Evolutionary conservation across 2,329 filamentous ascomycete species (phyloP).

Genomic region (Clathrospora elynae): DNA sequence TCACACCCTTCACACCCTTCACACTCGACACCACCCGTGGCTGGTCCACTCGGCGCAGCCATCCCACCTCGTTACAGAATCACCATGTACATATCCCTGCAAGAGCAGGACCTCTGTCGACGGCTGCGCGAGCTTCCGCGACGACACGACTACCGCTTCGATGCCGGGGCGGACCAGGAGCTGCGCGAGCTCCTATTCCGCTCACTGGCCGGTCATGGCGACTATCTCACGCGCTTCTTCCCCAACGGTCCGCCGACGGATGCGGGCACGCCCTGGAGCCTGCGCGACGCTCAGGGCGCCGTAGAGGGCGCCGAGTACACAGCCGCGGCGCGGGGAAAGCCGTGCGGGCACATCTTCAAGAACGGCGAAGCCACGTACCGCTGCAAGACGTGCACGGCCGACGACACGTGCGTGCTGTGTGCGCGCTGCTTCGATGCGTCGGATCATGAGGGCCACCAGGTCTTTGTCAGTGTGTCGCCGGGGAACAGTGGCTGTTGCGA

Average conservation of each 20-base stretch:
- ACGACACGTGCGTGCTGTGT: slow-evolving; percentile 95
- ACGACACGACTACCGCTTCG: slow-evolving; percentile 76
- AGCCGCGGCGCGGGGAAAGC: slow-evolving; percentile 85
- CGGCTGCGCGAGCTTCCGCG: slow-evolving; percentile 78
- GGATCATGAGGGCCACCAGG: slow-evolving; percentile 91
- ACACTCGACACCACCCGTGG: slow-evolving; percentile 2
- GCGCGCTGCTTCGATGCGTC: slow-evolving; percentile 93
- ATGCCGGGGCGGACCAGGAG: slow-evolving; percentile 69
- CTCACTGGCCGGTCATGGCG: slow-evolving; percentile 76
- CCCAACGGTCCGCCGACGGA: slow-evolving; percentile 69
- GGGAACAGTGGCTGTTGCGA: slow-evolving; percentile 97
- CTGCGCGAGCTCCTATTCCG: slow-evolving; percentile 83
- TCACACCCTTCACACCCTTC: not conserved
- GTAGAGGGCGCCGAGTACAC: slow-evolving; percentile 94
- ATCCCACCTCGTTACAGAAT: slow-evolving; percentile 17
- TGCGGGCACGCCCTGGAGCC: slow-evolving; percentile 68
- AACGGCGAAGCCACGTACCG: slow-evolving; percentile 90
- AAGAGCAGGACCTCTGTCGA: slow-evolving; percentile 81
- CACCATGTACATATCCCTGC: slow-evolving; percentile 55
- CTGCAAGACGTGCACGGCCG: slow-evolving; percentile 90
- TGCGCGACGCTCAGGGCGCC: slow-evolving; percentile 88
- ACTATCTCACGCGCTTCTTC: slow-evolving; percentile 81
- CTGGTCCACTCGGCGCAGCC: slow-evolving; percentile 13
- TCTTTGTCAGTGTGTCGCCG: slow-evolving; percentile 83
- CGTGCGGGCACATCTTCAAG: slow-evolving; percentile 97